Conservation (phyloP, 2,329 filamentous ascomycete genomes). For the Pleomassaria siparia region DNA sequence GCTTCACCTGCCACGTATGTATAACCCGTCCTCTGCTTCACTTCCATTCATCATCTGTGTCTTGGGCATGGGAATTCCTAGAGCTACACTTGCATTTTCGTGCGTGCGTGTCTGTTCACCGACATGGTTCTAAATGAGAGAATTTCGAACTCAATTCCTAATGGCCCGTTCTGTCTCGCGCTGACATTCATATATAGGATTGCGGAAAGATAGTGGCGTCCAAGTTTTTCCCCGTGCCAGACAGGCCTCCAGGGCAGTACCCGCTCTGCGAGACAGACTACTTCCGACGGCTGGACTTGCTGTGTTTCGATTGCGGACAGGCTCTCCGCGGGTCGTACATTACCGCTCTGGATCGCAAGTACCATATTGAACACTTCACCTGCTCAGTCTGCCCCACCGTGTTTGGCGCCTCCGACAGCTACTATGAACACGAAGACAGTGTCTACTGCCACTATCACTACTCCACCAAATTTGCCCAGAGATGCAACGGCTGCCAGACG, state of each 20-base stretch:
- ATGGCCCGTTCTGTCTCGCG: too few relatives aligned
- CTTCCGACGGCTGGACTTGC: constrained; percentile 84
- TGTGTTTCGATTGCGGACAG: constrained; percentile 90
- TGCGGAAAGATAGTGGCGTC: constrained; percentile 96
- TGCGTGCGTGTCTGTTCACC: too few relatives aligned
- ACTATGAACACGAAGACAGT: constrained; percentile 95
- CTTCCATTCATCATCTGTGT: not conserved
- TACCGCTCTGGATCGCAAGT: constrained; percentile 94
- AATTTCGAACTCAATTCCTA: too few relatives aligned
- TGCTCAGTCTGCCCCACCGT: constrained; percentile 95
- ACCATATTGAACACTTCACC: constrained; percentile 96
- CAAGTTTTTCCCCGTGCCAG: constrained; percentile 97
- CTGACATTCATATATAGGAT: constrained; percentile 66
- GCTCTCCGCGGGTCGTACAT: constrained; percentile 96
- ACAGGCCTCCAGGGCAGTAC: constrained; percentile 86
- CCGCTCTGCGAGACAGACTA: constrained; percentile 97
- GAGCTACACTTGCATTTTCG: not conserved
- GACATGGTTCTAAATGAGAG: too few relatives aligned
- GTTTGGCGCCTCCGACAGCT: constrained; percentile 98
- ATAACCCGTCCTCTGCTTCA: too few relatives aligned
- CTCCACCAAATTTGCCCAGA: constrained; percentile 93
- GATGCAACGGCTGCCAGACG: constrained; percentile 95
- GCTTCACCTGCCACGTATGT: constrained; percentile 89
- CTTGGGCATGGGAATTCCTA: too few relatives aligned
- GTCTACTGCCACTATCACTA: constrained; percentile 99